Conservation (phyloP, 305 asterid species). For the Plantago coronopus region DNA sequence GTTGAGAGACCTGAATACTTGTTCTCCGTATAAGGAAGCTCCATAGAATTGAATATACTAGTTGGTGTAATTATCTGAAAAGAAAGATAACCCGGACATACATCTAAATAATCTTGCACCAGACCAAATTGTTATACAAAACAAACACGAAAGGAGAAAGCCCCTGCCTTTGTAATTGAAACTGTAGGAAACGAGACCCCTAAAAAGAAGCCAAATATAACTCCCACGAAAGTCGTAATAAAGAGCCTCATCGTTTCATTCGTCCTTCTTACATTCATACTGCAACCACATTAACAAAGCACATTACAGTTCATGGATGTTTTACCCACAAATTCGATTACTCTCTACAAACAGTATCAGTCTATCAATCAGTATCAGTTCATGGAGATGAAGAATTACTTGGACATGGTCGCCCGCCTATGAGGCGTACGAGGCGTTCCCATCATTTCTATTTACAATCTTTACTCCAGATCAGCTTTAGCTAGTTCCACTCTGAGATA, state of each 20-base stretch:
- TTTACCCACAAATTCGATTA: background rate
- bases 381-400: constrained; percentile 20
- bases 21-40: constrained; percentile 38
- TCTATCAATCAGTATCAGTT: background rate
- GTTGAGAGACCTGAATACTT: constrained; percentile 32
- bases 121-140: background rate
- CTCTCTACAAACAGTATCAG: background rate
- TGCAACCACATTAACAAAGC: constrained; percentile 21
- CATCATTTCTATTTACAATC: constrained; percentile 3
- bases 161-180: constrained; percentile 54
- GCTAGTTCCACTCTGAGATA: constrained; percentile 11
- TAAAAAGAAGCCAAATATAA: constrained; percentile 54
- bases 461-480: background rate
- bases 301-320: background rate
- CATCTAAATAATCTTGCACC: constrained; percentile 9
- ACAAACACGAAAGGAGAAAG: background rate
- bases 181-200: constrained; percentile 56
- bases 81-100: constrained; percentile 6
- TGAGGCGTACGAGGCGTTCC: constrained; percentile 20
- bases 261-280: constrained; percentile 45
- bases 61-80: constrained; percentile 40
- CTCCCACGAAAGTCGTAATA: constrained; percentile 51
- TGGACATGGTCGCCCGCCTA: constrained; percentile 21
- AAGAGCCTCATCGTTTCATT: constrained; percentile 49
- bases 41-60: constrained; percentile 37